Base-by-base conservation (phyloP, 2,329 filamentous ascomycete genomes). In the Diplocarpon mali region DNA sequence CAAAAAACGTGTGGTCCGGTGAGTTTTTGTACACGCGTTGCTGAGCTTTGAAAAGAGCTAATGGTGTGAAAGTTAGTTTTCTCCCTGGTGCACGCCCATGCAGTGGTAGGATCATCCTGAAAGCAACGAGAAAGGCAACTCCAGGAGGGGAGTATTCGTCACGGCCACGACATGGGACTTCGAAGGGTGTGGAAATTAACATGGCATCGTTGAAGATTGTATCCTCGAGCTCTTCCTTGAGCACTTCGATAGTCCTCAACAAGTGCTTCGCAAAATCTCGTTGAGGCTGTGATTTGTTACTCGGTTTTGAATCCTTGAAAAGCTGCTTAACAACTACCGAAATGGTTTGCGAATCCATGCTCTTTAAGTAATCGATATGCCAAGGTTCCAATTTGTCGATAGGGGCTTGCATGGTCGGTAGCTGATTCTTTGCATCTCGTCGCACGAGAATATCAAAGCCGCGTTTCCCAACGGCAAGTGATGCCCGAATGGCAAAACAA, bases 21-120 rank as follows among this genome's bases (percentile, higher is more conserved):
- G 71, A 67, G 47, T 69, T 69, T 24, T 70, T 66, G 53, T 78
- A 73, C 0, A 76, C 70, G 49, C 80, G 72, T 60, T 85, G 82
- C 46, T 80, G 78, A 7, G 73, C 67, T 52, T 75, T 78, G 65
- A 85, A 84, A 52, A 85, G 77, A 36, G 65, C 72, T 27, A 84
- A 64, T 0, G 81, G 78, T 1, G 73, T 68, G 51, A 82, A 81
- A 44, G 71, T 68, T 55, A 75, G 73, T 24, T 69, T 69, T 1
- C 71, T 64, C 16, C 71, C 70, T 2, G 65, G 64, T 8, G 74
- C 60, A 29, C 68, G 69, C 13, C 69, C 67, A 51, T 83, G 75
- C 24, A 84, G 75, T 1, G 75, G 75, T 14, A 80, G 72, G 35
- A 84, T 71, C 13, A 78, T 64, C 37, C 72, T 72, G 58, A 84